Base-by-base conservation (phyloP, 2,329 filamentous ascomycete species). In the Rhexocercosporidium sp. region DNA sequence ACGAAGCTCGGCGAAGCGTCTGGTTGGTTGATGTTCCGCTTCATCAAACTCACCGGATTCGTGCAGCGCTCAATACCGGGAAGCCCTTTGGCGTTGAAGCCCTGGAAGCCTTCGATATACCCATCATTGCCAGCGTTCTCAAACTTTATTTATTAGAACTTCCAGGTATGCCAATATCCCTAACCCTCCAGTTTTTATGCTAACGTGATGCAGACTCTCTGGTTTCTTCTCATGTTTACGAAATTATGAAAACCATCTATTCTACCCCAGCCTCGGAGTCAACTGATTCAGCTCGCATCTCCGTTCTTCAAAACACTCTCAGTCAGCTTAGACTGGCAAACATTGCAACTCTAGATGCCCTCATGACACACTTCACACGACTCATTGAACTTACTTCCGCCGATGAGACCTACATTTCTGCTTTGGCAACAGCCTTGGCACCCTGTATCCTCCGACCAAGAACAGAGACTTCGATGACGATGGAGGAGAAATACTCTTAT, bases 201-300 rank as follows among this genome's bases (percentile, higher is more conserved):
- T 78, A 68, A 78, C 66, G 54, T 9, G 22, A 1, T 16, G 3
- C 72, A 96, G 96, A 99, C 80, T 98, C 96, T n/a, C 86, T 99
- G 69, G 95, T 99, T 69, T 98, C 96, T 65, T 97, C 94, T 47
- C 95, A 98, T 78, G 94, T 99, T 66, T 99, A 99, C 79, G 96
- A 99, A 82, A 98, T 99, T 77, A 90, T 99, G 78, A 94, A 97
- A 81, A 98, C 94, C 1, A 96, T 99, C 71, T 99, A 99, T 82
- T 90, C 89, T 56, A 94, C 92, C 16, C 90, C 93, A 14, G 85
- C 91, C 56, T 86, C 91, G 49, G 93, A 97, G 66, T 86, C 88
- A 18, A 89, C 90, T 3, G 92, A 97, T 74, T 85, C 89, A 61
- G 90, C 92, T 14, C 92, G 96, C 62, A 87, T 99, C 71, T 91